phyloP scores from a whole-genome alignment of 2,329 filamentous ascomycete species.

The Nemania sp. region DNA sequence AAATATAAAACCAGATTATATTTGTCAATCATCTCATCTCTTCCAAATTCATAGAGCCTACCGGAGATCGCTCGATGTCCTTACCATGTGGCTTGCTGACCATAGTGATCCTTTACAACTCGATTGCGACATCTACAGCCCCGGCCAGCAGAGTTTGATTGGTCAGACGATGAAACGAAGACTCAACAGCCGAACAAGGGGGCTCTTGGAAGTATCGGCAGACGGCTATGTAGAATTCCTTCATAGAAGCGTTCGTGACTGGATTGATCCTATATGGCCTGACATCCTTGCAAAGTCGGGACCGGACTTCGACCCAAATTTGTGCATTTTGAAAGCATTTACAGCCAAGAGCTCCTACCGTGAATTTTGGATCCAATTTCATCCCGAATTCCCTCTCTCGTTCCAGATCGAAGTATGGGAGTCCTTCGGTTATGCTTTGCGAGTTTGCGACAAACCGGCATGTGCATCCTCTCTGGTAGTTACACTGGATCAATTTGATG shows the following conservation, averaged over 20 bases:
- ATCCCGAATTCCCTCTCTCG: no score
- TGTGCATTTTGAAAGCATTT: not conserved
- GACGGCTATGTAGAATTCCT: not conserved
- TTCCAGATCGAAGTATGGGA: no score
- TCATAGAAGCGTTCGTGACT: not conserved
- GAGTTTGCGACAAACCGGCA: not conserved
- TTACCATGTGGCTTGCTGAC: not conserved
- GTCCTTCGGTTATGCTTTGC: not conserved
- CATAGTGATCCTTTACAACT: not conserved
- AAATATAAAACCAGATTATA: not conserved
- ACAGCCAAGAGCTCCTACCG: no score
- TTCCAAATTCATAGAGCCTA: no score
- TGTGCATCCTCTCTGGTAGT: not conserved
- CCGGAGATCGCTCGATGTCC: no score
- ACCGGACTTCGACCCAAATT: not conserved
- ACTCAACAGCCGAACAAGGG: slow-evolving; percentile 8
- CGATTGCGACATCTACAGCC: not conserved
- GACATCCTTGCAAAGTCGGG: not conserved
- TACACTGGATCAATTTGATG: not conserved
- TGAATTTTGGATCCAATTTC: no score
- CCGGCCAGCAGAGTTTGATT: not conserved
- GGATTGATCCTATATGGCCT: not conserved
- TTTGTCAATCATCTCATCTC: not conserved
- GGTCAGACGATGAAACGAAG: not conserved
- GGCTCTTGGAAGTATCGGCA: slow-evolving; percentile 1